Evolutionary conservation across 352 stramenopile genomes (phyloP).

Genomic region (Thalassiosira hispida): DNA sequence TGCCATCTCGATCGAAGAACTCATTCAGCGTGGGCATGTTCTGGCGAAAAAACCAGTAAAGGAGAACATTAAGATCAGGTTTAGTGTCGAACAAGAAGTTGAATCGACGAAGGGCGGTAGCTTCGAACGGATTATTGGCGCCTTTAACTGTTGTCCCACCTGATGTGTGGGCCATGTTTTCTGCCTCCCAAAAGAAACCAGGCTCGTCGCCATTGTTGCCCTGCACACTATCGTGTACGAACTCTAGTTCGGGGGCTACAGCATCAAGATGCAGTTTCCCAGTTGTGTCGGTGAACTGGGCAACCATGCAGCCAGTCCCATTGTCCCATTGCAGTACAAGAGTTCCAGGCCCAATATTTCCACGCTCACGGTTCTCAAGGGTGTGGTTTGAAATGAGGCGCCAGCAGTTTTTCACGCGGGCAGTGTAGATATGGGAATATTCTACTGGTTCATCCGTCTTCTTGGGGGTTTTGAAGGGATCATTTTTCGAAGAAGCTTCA

Average conservation of each 20-base stretch:
- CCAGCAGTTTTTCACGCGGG: not conserved
- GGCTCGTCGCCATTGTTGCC: constrained; percentile 1
- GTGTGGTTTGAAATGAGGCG: not conserved
- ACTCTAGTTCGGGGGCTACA: not conserved
- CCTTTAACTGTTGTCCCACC: constrained; percentile 22
- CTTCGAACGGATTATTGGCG: not conserved
- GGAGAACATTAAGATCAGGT: not conserved
- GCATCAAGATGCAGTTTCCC: constrained; percentile 16
- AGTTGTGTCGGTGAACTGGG: not conserved
- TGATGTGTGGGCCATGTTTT: constrained; percentile 4
- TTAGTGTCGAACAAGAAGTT: constrained; percentile 5
- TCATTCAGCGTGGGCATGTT: not conserved
- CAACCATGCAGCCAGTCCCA: not conserved
- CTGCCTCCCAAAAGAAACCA: constrained; percentile 6
- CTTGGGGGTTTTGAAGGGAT: too few species aligned
- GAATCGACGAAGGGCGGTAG: not conserved
- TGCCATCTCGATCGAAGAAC: constrained; percentile 11
- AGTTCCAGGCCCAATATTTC: not conserved
- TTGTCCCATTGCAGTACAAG: not conserved
- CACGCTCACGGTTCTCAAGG: not conserved
- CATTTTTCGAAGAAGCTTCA: not conserved
- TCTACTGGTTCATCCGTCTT: too few species aligned
- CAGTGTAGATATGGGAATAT: too few species aligned
- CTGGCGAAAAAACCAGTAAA: constrained; percentile 12
- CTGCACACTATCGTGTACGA: not conserved